Percentiles rank a stretch among this genome's conserved stretches.
phyloP scores from a whole-genome alignment of 2,329 filamentous ascomycete genomes.

The Penicillium sp. region DNA sequence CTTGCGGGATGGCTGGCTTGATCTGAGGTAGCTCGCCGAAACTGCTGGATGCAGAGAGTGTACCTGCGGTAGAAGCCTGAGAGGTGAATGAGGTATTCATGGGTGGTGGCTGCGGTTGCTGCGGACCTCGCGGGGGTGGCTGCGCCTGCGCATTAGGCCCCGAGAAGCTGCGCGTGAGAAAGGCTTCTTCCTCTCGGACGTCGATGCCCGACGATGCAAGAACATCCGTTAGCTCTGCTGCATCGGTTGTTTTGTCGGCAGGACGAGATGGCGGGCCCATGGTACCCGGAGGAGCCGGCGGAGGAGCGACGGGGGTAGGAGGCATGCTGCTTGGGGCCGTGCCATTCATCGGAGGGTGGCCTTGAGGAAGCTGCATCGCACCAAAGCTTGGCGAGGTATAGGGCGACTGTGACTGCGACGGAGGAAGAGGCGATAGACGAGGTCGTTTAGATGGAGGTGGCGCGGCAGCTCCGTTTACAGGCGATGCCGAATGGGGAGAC shows the following conservation, averaged over 20 bases:
- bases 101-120: slow-evolving; percentile 51
- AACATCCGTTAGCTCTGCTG: slow-evolving; percentile 75
- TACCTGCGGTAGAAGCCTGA: slow-evolving; percentile 43
- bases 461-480: slow-evolving; percentile 48
- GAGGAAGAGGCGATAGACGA: slow-evolving; percentile 65
- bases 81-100: slow-evolving; percentile 43
- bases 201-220: slow-evolving; percentile 83
- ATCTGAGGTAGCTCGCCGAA: slow-evolving; percentile 51
- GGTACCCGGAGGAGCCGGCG: slow-evolving; percentile 42
- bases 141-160: slow-evolving; percentile 41
- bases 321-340: slow-evolving; percentile 54
- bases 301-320: slow-evolving; percentile 51
- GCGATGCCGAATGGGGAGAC: slow-evolving; percentile 58
- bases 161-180: slow-evolving; percentile 59
- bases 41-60: slow-evolving; percentile 45
- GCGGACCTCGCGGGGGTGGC: slow-evolving; percentile 38
- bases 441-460: slow-evolving; percentile 72
- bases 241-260: slow-evolving; percentile 51
- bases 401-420: slow-evolving; percentile 57
- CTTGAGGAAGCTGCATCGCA: slow-evolving; percentile 47
- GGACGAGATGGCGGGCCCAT: slow-evolving; percentile 65
- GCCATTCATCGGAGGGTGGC: slow-evolving; percentile 36
- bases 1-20: slow-evolving; percentile 55
- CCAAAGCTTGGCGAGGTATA: slow-evolving; percentile 60
- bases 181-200: slow-evolving; percentile 80